phyloP scores from a whole-genome alignment of 305 asterid genomes.

The Fraxinus paxiana region DNA sequence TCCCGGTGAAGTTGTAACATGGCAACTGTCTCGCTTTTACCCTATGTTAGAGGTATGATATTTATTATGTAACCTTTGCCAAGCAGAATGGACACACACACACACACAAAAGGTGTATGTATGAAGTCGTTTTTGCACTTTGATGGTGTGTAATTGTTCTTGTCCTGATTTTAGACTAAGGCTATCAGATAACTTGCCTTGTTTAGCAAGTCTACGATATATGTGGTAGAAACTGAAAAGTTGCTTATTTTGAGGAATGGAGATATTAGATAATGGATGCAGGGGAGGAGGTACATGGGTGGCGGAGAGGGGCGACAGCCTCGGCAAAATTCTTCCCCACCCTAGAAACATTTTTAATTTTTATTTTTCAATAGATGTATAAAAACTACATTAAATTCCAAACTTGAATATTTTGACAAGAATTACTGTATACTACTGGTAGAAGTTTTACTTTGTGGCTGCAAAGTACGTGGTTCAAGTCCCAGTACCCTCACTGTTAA shows the following conservation, averaged over 20 bases:
- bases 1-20: slow-evolving; percentile 61
- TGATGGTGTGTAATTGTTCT: neutral
- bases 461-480: neutral
- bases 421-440: neutral
- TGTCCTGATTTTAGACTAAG: neutral
- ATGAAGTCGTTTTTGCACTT: neutral
- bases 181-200: neutral
- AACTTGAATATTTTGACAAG: neutral
- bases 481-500: neutral
- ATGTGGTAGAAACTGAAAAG: neutral
- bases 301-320: neutral
- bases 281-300: neutral
- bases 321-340: neutral
- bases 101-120: neutral
- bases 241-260: neutral
- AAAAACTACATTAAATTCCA: neutral
- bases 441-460: neutral
- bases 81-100: neutral
- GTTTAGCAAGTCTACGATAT: neutral
- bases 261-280: neutral
- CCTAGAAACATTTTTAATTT: neutral
- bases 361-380: neutral
- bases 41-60: slow-evolving; percentile 83
- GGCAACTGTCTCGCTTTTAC: slow-evolving; percentile 96
- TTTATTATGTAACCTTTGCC: neutral